Evolutionary conservation across 805 yeast genomes (phyloP), one percentile per base, ranked within the genome.

Genomic region (Metschnikowia kunwiensis): DNA sequence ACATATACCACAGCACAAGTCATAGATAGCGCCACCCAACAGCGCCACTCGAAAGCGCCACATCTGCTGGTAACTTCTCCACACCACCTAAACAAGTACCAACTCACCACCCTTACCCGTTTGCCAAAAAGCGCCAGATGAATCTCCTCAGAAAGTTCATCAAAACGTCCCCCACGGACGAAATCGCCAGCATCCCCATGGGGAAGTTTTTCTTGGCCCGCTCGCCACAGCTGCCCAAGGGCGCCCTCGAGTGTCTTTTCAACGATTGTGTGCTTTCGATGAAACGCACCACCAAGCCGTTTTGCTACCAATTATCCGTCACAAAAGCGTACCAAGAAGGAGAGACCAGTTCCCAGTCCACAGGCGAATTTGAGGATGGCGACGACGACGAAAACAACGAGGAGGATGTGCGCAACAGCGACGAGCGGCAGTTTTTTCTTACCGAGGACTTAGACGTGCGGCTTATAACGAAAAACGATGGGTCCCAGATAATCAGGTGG

Each of bases 121-220:
- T n/a, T n/a, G n/a, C n/a, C n/a, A n/a, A n/a, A n/a, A n/a, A n/a
- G n/a, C n/a, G n/a, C n/a, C n/a, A n/a, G n/a, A 85, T 86, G 95
- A 86, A 86, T 58, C 77, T 86, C 42, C 61, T 86, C 23, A 76
- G 78, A 53, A 77, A 78, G 55, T 72, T 85, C 44, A 72, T 82
- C 47, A 78, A 76, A 3, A 62, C 75, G 11, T 65, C 72, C 19
- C 63, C 79, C 8, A 72, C 74, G 24, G 81, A 80, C 50, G 82
- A 79, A 40, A 60, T 86, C 21, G 76, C 79, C 7, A 70, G 75
- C 51, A 70, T 93, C 32, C 86, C 95, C 2, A 74, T 82, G 0
- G 97, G 97, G 3, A 82, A 80, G 60, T 70, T 91, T 30, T 84
- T 71, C 53, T 68, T 91, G 29, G 72, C 83, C 12, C 68, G 97